Percentiles rank a stretch among this genome's conserved stretches.
phyloP scores from a whole-genome alignment of 2,329 filamentous ascomycete genomes.

The Exophiala aquamarina region DNA sequence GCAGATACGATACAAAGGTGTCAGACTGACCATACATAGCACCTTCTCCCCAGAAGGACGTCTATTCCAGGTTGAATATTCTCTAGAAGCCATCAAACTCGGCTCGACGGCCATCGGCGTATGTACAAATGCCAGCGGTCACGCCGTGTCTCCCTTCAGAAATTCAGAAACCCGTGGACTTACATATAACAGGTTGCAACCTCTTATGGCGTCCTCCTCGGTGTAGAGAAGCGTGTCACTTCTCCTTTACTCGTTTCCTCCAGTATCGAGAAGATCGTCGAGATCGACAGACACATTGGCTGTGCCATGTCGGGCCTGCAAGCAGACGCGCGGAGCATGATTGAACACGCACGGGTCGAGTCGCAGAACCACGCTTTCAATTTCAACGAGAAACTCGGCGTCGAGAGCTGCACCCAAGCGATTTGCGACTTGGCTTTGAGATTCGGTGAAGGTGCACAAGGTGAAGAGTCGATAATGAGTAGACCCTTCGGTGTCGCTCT shows the following conservation, averaged over 20 bases:
- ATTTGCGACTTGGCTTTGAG: conserved; percentile 96
- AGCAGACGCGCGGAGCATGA: conserved; percentile 95
- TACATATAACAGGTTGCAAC: conserved; percentile 67
- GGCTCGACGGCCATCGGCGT: conserved; percentile 96
- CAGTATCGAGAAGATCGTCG: conserved; percentile 98
- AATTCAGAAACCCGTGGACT: not conserved
- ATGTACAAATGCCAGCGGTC: conserved; percentile 32
- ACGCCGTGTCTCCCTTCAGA: conserved; percentile 5
- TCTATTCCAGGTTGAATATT: conserved; percentile 99
- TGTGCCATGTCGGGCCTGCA: conserved; percentile 98
- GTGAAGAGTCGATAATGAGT: conserved; percentile 98
- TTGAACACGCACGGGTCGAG: conserved; percentile 97
- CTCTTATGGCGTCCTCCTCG: conserved; percentile 89
- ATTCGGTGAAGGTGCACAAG: conserved; percentile 95
- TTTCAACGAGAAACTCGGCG: conserved; percentile 90
- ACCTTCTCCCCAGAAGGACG: conserved; percentile 99
- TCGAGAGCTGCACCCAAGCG: conserved; percentile 97
- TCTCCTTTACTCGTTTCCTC: conserved; percentile 96
- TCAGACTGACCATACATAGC: conserved; percentile 50
- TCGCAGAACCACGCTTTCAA: conserved; percentile 97
- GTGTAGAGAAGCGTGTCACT: conserved; percentile 98
- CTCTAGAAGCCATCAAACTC: conserved; percentile 99
- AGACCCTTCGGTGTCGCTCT: conserved; percentile 95
- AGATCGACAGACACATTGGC: conserved; percentile 97
- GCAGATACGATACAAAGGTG: conserved; percentile 20